These are phyloP conservation scores for Linum trigynum DNA, from an alignment of 345 rosid genomes.

Conservation along the genomic window DNA sequence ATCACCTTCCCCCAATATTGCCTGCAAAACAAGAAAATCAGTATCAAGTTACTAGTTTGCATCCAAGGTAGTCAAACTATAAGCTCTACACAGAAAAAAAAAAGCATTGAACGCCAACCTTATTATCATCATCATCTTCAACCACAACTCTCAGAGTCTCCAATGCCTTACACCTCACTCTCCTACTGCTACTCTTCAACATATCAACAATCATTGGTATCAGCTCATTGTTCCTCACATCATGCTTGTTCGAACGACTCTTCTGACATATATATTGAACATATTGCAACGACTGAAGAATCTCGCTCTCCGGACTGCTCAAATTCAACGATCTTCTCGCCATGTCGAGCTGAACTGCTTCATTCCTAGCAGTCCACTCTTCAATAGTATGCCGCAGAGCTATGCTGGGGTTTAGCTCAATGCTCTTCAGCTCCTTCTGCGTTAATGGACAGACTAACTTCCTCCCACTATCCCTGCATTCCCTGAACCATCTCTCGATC, in stretches of 20 bases:
- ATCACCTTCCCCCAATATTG: conserved; percentile 78
- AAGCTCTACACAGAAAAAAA: background rate
- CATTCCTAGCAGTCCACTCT: conserved; percentile 95
- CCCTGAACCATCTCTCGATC: conserved; percentile 76
- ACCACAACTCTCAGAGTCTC: conserved; percentile 66
- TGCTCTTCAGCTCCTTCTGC: conserved; percentile 44
- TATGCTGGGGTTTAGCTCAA: conserved; percentile 66
- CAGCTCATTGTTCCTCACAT: conserved; percentile 55
- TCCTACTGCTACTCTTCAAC: conserved; percentile 68
- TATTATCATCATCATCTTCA: conserved; percentile 74
- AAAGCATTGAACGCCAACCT: conserved; percentile 38
- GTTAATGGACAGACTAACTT: conserved; percentile 72
- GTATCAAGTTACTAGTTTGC: conserved; percentile 3
- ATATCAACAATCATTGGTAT: conserved; percentile 66
- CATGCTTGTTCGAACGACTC: conserved; percentile 40
- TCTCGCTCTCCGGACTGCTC: conserved; percentile 54
- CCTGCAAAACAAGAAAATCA: conserved; percentile 40
- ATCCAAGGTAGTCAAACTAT: background rate
- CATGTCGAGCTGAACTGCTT: conserved; percentile 70
- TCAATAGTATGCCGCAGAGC: conserved; percentile 80
- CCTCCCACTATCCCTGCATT: conserved; percentile 55
- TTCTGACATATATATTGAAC: conserved; percentile 48
- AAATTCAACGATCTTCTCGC: conserved; percentile 58
- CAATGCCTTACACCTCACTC: conserved; percentile 61
- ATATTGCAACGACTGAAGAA: conserved; percentile 49